These are phyloP conservation scores for Prinsepia uniflora DNA, from an alignment of 306 rosid species.

Conservation along the genomic window DNA sequence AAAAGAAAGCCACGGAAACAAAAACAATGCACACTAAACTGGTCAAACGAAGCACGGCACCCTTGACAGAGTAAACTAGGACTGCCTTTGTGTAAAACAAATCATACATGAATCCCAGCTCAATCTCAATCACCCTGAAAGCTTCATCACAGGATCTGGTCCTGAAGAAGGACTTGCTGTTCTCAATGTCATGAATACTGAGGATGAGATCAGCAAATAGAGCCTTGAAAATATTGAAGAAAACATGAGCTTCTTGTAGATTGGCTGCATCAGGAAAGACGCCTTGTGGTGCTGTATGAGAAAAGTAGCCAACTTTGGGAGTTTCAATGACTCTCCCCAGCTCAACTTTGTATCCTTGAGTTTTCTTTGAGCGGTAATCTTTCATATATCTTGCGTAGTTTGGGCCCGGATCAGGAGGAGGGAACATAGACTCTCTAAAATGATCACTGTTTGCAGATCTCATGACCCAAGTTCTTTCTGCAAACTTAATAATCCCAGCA, in stretches of 20 bases:
- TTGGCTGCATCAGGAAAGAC: not conserved
- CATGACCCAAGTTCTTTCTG: conserved; percentile 32
- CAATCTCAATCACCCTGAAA: conserved; percentile 38
- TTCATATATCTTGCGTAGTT: conserved; percentile 31
- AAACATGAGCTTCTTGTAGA: conserved; percentile 16
- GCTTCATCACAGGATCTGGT: not conserved
- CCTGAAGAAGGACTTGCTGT: conserved; percentile 21
- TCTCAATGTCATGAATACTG: conserved; percentile 21
- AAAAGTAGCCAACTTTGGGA: not conserved
- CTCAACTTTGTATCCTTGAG: conserved; percentile 22
- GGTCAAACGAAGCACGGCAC: conserved; percentile 16
- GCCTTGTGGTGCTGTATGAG: too few relatives aligned
- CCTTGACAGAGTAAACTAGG: not conserved
- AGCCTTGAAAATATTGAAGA: conserved; percentile 23
- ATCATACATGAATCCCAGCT: conserved; percentile 49
- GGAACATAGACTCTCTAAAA: conserved; percentile 35
- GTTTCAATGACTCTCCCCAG: not conserved
- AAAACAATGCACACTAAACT: conserved; percentile 4
- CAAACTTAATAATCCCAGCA: conserved; percentile 34
- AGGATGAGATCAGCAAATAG: conserved; percentile 46
- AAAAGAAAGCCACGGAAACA: conserved; percentile 9
- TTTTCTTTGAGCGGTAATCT: conserved; percentile 9
- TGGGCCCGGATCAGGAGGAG: conserved; percentile 35
- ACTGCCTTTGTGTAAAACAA: conserved; percentile 39
- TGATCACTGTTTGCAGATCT: conserved; percentile 27